Evolutionary conservation across 805 yeast species (phyloP).

Genomic region (Teunomyces cretensis): DNA sequence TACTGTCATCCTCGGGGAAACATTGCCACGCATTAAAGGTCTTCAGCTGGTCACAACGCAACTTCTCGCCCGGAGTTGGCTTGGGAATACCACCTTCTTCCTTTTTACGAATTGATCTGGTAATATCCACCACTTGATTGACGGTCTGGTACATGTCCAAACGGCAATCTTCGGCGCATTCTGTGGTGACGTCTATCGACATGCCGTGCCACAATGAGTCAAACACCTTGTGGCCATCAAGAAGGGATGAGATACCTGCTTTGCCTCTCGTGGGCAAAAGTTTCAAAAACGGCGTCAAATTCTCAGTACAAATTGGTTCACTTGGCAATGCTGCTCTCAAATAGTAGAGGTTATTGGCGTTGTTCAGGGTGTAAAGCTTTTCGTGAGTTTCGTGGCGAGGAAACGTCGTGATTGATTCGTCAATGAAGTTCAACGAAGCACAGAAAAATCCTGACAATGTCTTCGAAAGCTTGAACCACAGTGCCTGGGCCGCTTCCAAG

Average conservation of each 20-base stretch:
- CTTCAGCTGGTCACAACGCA: slow-evolving; percentile 61
- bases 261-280: slow-evolving; percentile 89
- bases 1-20: slow-evolving; percentile 66
- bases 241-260: slow-evolving; percentile 78
- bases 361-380: slow-evolving; percentile 16
- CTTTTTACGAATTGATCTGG: slow-evolving; percentile 61
- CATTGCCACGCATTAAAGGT: slow-evolving; percentile 64
- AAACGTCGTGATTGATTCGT: slow-evolving; percentile 69
- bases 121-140: slow-evolving; percentile 70
- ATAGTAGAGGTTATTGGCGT: slow-evolving; percentile 46
- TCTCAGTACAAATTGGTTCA: slow-evolving; percentile 96
- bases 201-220: slow-evolving; percentile 93
- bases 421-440: slow-evolving; percentile 89
- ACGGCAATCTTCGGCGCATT: slow-evolving; percentile 45
- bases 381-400: slow-evolving; percentile 28
- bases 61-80: slow-evolving; percentile 67
- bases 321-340: slow-evolving; percentile 87
- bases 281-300: slow-evolving; percentile 89
- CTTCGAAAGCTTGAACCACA: slow-evolving; percentile 74
- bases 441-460: slow-evolving; percentile 89
- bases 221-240: slow-evolving; percentile 88
- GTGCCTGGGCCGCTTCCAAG: slow-evolving; percentile 51
- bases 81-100: slow-evolving; percentile 70
- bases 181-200: slow-evolving; percentile 75
- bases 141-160: slow-evolving; percentile 64